Conservation (phyloP, 2,329 filamentous ascomycete species). For the Phialocephala subalpina region DNA sequence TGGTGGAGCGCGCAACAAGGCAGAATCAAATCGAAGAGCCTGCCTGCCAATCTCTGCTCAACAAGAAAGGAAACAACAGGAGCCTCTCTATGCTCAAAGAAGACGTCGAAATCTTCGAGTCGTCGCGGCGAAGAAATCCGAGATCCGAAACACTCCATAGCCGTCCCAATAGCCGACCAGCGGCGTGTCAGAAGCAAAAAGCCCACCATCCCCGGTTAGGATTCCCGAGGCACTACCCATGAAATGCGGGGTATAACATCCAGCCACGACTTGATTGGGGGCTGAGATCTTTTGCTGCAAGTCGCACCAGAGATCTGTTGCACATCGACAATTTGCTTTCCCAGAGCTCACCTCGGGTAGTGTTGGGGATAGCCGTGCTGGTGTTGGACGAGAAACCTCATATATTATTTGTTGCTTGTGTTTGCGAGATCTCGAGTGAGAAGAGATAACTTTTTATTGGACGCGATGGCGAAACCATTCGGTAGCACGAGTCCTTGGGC, state of each 20-base stretch:
- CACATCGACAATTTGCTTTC: conserved; percentile 1
- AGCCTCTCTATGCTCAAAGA: no score
- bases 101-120: no score
- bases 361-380: background rate
- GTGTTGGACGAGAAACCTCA: background rate
- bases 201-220: background rate
- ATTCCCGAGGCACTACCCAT: background rate
- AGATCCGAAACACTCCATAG: background rate
- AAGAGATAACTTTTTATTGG: no score
- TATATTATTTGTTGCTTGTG: background rate
- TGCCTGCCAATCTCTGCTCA: no score
- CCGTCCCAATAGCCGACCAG: background rate
- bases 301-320: conserved; percentile 7
- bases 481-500: conserved; percentile 20
- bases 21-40: no score
- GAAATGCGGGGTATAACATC: background rate
- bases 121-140: no score
- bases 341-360: background rate
- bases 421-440: no score
- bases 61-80: no score
- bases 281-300: conserved; percentile 4
- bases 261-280: background rate
- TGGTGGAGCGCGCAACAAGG: no score
- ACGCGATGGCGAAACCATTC: conserved; percentile 7
- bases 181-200: background rate